Evolutionary conservation across 2,329 filamentous ascomycete genomes (phyloP), one percentile per base, ranked within the genome.

Genomic region (Pseudopithomyces maydicus): DNA sequence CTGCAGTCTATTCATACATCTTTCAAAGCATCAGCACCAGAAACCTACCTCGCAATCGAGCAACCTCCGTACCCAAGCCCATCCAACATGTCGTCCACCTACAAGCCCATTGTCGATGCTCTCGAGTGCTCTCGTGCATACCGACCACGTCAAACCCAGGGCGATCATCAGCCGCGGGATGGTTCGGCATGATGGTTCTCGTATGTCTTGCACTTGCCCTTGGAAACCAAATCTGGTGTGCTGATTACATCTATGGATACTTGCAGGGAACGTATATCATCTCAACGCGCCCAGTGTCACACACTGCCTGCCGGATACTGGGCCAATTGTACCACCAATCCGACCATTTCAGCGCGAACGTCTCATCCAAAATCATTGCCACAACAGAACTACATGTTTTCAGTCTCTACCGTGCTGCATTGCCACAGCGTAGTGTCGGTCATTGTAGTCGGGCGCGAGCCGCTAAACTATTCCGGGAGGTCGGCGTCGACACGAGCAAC

Each of bases 1-100:
- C 62, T 61, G 46, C 60, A 46, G 52, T 52, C 53, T 62, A 50
- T 26, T 58, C 56, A 63, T 29, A 26, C 48, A 43, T 22, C 29
- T n/a, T 41, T 11, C 6, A 33, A 36, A 19, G 22, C 22, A 41
- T 33, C 23, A 51, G 14, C 47, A 12, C 6, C 17, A n/a, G 6
- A 44, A 6, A 4, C n/a, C n/a, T 38, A 38, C 23, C 11, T 45
- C 29, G 8, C 8, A 32, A 29, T 8, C 8, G 26, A 29, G 11
- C 41, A 22, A 12, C n/a, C 20, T 23, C 11, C 8, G 26, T 8
- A 29, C 8, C 4, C 26, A 29, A 8, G 8, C 12, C 35, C 4
- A 11, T 42, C 11, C 39, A 42, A 17, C 39, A 42, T 42, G 39
- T 42, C 19, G 14, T n/a, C n/a, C n/a, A 38, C 5, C 35, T 29